Conservation (phyloP, 2,329 filamentous ascomycete genomes). For the Penicillium verrucosum region DNA sequence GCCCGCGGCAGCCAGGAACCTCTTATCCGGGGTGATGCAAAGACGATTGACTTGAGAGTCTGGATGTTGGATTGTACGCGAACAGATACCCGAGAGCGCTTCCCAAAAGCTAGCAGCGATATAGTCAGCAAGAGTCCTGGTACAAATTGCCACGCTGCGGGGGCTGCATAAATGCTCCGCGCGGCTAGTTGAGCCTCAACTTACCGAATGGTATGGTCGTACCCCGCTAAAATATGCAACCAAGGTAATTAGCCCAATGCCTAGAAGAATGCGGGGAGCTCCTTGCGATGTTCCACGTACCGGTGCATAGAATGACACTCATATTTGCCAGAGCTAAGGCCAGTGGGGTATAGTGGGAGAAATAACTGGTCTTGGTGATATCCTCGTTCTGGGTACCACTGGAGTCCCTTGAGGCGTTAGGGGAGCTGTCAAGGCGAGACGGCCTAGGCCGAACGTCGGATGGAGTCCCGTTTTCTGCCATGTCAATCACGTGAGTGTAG, state of each 20-base stretch:
- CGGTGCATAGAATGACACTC: slow-evolving; percentile 67
- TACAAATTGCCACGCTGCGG: neutral
- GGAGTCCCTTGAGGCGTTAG: neutral
- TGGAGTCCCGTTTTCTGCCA: slow-evolving; percentile 6
- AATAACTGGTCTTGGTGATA: slow-evolving; percentile 25
- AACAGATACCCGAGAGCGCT: slow-evolving; percentile 94
- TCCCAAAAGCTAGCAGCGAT: slow-evolving; percentile 78
- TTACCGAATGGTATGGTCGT: slow-evolving; percentile 73
- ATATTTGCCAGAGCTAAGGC: slow-evolving; percentile 39
- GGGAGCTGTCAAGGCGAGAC: neutral
- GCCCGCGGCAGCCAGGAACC: slow-evolving; percentile 79
- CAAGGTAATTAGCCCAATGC: slow-evolving; percentile 13
- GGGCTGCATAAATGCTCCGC: neutral
- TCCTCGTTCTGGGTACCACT: neutral
- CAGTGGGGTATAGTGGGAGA: slow-evolving; percentile 12
- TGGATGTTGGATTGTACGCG: slow-evolving; percentile 93
- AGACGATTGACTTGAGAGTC: slow-evolving; percentile 98
- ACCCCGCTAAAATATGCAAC: slow-evolving; percentile 54
- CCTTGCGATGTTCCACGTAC: slow-evolving; percentile 40
- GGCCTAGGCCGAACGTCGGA: neutral
- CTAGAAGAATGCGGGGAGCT: slow-evolving; percentile 19
- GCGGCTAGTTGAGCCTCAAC: slow-evolving; percentile 17
- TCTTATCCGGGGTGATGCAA: slow-evolving; percentile 97
- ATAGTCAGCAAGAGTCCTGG: slow-evolving; percentile 4
- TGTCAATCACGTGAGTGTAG: neutral